Base-by-base conservation (phyloP, 495 filamentous ascomycete genomes). In the Podospora didyma region DNA sequence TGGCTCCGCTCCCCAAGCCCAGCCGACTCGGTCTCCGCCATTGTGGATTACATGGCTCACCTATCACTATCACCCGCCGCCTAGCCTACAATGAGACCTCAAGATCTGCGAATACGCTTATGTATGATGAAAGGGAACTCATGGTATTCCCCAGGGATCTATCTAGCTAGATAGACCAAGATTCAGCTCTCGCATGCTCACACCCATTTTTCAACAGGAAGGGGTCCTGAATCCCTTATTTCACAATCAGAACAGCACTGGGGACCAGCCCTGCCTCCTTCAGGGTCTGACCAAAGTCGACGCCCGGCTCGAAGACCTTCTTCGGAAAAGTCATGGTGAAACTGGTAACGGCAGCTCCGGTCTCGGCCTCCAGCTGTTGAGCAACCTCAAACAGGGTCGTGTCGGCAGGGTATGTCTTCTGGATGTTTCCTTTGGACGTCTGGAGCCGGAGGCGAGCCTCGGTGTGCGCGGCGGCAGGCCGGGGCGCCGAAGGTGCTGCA, bases 381-480 rank as follows among this genome's bases (percentile, higher is more conserved):
- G 88, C 91, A 26, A 99, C 91, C 72, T 99, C 95, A 64, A 96
- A 96, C 16, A 99, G 77, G 0, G 95, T 99, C 7, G 89, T 95
- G 19, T 89, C 87, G 6, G 86, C 90, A 0, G 89, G 83, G 49
- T 93, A 85, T 2, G 85, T 89, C 77, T 96, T 96, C 73, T 87
- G 82, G 31, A 96, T 70, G 49, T 84, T 90, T 16, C 90, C 89
- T 19, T 72, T 72, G 0, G 85, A 69, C 0, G 86, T 89, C 67
- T 96, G 91, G 60, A 99, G 79, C 57, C 92, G 78, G 60, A 99
- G 70, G 41, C 93, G 82, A 42, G 92, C 82, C 68, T 96, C 90
- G 16, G 83, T 89, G 66, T 93, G 90, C 28, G 69, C 67, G 20
- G 73, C 64, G 24, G 73, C 68, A 7, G 73, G 66, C 22, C 65